Evolutionary conservation across 2,329 filamentous ascomycete genomes (phyloP).

Genomic region (Claviceps cyperi): DNA sequence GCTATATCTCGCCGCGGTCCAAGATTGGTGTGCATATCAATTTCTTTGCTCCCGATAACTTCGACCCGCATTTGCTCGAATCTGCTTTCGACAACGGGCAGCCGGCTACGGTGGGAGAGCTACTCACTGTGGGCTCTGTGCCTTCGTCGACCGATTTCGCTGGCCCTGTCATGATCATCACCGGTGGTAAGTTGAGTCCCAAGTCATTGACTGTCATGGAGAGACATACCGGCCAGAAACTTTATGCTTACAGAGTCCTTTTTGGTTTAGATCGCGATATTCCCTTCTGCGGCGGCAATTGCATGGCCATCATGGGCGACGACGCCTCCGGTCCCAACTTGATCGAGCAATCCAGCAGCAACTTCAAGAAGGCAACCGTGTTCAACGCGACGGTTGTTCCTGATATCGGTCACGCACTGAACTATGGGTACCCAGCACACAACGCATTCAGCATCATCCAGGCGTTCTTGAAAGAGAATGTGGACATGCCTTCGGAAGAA

Average conservation of each 20-base stretch:
- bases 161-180: slow-evolving; percentile 45
- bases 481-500: neutral
- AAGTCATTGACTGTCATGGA: neutral
- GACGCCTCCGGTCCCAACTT: slow-evolving; percentile 23
- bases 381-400: slow-evolving; percentile 42
- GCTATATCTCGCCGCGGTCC: slow-evolving; percentile 37
- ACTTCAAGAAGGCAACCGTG: slow-evolving; percentile 28
- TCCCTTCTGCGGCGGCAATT: slow-evolving; percentile 50
- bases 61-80: slow-evolving; percentile 37
- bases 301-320: slow-evolving; percentile 27
- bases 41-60: slow-evolving; percentile 37
- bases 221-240: too few relatives aligned
- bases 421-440: slow-evolving; percentile 25
- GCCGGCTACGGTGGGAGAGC: slow-evolving; percentile 42
- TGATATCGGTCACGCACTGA: slow-evolving; percentile 35
- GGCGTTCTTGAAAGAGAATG: slow-evolving; percentile 16
- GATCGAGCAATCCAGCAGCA: slow-evolving; percentile 24
- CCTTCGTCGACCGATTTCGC: slow-evolving; percentile 23
- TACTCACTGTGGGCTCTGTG: slow-evolving; percentile 37
- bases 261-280: slow-evolving; percentile 27
- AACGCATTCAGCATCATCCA: slow-evolving; percentile 22
- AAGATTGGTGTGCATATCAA: slow-evolving; percentile 34
- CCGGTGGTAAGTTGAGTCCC: slow-evolving; percentile 27
- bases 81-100: slow-evolving; percentile 33
- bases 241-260: neutral